Base-by-base conservation (phyloP, 2,329 filamentous ascomycete genomes). In the Zalaria obscura region DNA sequence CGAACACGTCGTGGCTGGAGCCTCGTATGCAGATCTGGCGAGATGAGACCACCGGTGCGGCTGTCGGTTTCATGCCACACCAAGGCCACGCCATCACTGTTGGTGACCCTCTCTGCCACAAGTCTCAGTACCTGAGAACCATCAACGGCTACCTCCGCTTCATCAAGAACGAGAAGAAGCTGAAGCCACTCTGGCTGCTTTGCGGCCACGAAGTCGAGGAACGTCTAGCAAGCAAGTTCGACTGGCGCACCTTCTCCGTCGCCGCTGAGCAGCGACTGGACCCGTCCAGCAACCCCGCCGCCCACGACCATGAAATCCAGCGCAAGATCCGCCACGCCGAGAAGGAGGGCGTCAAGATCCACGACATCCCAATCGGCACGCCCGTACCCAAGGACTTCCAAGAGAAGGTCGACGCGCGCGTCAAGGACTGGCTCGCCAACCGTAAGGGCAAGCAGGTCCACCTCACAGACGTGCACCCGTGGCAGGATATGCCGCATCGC, bases 1-100 rank as follows among this genome's bases (percentile, higher is more conserved):
- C 86, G 38, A 93, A 93, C 55, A 95, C 88, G 0, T 91, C 86
- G 0, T 95, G 87, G 86, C 74, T 91, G 5, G 88, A 95, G 58
- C 83, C 87, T 5, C 78, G 86, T 5, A 94, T 88, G 59, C 73
- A 84, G 55, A 78, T 93, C 44, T 95, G 86, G 85, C 79, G 88
- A 27, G 85, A 94, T 55, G 64, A 73, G 25, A 60, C 66, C 29
- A 89, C 83, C 2, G 88, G 88, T 38, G 88, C 87, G 0, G 87
- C 87, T 4, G 72, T 94, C 29, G 83, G 86, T 7, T 95, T 84
- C 55, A 83, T 91, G 2, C 75, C 77, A 36, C 76, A 82, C 49
- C 77, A 76, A 52, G 81, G 81, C 50, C 87, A 83, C 51, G 84
- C 80, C 35, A 86, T 95, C 63, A 78, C 88, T 31, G 83, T 88